Conservation (phyloP, 352 stramenopile genomes). For the Globisporangium abappressorium region DNA sequence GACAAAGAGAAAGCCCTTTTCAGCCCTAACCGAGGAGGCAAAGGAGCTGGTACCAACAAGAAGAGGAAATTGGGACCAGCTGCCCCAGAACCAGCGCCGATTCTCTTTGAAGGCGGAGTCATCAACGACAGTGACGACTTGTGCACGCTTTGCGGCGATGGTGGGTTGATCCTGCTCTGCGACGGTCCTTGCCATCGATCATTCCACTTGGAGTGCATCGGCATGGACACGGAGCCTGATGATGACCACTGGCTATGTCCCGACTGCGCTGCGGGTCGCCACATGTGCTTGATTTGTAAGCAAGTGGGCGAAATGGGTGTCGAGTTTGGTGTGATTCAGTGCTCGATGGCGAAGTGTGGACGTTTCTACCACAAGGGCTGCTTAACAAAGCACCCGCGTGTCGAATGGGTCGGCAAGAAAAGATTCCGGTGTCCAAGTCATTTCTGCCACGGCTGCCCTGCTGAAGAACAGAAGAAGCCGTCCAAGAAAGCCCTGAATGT, state of each 20-base stretch:
- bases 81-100: constrained; percentile 5
- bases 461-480: constrained; percentile 22
- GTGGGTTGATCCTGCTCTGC: constrained; percentile 89
- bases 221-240: constrained; percentile 77
- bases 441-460: constrained; percentile 77
- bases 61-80: constrained; percentile 22
- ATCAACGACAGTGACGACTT: constrained; percentile 90
- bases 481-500: constrained; percentile 50
- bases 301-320: constrained; percentile 87
- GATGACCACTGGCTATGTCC: constrained; percentile 90
- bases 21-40: constrained; percentile 20
- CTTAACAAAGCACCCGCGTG: constrained; percentile 63
- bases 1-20: constrained; percentile 21
- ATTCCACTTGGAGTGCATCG: constrained; percentile 92
- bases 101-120: constrained; percentile 47
- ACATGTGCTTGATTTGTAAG: constrained; percentile 92
- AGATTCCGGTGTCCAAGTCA: constrained; percentile 90
- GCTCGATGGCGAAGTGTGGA: constrained; percentile 89
- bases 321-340: constrained; percentile 90
- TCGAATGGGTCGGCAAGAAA: constrained; percentile 87
- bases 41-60: constrained; percentile 18
- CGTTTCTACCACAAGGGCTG: constrained; percentile 93
- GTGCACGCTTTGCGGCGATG: constrained; percentile 90
- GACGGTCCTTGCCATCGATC: constrained; percentile 91
- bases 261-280: constrained; percentile 84